phyloP scores from a whole-genome alignment of 2,329 filamentous ascomycete species.

The Pestalotiopsis sp. region DNA sequence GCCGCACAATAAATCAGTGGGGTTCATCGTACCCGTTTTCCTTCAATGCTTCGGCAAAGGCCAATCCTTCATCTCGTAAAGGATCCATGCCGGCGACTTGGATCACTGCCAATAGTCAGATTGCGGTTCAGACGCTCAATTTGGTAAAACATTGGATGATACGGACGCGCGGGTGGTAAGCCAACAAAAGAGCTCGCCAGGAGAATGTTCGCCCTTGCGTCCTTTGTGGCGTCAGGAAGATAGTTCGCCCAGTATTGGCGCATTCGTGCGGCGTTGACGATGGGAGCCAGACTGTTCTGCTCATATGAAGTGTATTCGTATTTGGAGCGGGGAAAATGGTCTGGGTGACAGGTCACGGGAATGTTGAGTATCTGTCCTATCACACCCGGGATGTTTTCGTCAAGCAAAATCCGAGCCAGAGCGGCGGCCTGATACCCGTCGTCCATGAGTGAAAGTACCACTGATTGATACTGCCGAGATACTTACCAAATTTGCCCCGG shows the following conservation, averaged over 20 bases:
- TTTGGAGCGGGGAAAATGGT: background rate
- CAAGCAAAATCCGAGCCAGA: background rate
- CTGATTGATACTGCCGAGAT: background rate
- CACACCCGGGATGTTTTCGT: background rate
- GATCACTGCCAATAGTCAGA: background rate
- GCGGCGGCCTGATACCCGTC: background rate
- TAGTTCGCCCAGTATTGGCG: background rate
- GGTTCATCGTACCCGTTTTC: background rate
- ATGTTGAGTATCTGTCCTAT: background rate
- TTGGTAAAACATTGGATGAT: background rate
- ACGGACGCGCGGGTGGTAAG: background rate
- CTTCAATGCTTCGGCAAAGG: background rate
- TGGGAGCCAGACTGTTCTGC: background rate
- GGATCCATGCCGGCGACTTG: conserved; percentile 5
- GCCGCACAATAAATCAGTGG: background rate
- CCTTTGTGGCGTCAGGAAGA: background rate
- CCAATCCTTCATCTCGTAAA: background rate
- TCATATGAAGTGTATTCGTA: background rate
- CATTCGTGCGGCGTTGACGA: background rate
- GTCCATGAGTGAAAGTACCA: background rate
- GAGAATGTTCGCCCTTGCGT: background rate
- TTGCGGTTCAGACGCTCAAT: background rate
- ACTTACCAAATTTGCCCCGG: background rate
- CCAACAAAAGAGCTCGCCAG: background rate
- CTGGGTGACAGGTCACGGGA: conserved; percentile 1